Conservation (phyloP, 805 yeast genomes). For the Candida stauntonica region DNA sequence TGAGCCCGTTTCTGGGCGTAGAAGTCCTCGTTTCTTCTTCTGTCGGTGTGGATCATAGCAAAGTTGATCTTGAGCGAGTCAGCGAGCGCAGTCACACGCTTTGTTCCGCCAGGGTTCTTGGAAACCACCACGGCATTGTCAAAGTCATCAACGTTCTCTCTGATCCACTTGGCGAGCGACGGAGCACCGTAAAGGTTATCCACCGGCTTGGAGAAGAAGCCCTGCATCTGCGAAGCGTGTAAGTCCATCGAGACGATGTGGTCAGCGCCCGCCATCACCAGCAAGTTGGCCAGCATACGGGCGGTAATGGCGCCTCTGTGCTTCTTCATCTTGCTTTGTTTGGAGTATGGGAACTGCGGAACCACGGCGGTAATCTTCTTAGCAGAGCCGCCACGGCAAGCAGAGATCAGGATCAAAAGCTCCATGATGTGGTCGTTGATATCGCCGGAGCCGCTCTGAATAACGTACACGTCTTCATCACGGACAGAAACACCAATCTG, state of each 20-base stretch:
- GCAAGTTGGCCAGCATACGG: conserved; percentile 90
- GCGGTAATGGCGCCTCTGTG: conserved; percentile 99
- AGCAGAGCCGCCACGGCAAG: conserved; percentile 98
- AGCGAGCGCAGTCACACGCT: conserved; percentile 96
- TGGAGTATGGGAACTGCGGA: conserved; percentile 96
- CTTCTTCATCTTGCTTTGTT: conserved; percentile 97
- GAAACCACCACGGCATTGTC: conserved; percentile 91
- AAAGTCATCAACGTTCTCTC: conserved; percentile 82
- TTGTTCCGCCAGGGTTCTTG: conserved; percentile 99
- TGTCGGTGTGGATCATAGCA: conserved; percentile 98
- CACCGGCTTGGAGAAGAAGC: conserved; percentile 94
- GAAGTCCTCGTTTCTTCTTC: conserved; percentile 79
- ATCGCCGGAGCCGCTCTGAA: conserved; percentile 86
- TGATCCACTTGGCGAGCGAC: conserved; percentile 92
- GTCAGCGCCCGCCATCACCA: conserved; percentile 98
- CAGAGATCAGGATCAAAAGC: conserved; percentile 83
- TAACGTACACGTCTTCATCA: conserved; percentile 94
- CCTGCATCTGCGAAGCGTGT: conserved; percentile 98
- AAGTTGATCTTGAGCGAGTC: conserved; percentile 92
- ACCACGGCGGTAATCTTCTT: conserved; percentile 92
- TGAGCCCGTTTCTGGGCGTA: conserved; percentile 35
- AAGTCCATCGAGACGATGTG: conserved; percentile 97
- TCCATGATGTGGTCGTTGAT: conserved; percentile 96
- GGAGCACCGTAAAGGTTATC: conserved; percentile 97
- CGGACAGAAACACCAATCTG: conserved; percentile 93